phyloP scores from a whole-genome alignment of 2,329 filamentous ascomycete genomes.

The Colletotrichum ledebouriae region DNA sequence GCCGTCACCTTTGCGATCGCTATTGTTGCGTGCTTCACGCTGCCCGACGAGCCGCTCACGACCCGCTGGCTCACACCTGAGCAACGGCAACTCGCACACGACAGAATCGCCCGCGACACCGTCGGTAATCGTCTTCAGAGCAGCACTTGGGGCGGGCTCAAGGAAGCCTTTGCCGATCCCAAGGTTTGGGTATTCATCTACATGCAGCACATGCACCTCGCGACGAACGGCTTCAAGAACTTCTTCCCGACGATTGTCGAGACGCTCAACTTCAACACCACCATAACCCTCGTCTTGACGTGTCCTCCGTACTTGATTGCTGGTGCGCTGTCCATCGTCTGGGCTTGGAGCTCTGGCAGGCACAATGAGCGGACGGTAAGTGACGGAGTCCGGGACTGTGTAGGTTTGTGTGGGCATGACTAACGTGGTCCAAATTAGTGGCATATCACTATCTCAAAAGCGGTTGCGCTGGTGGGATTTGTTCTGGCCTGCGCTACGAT shows the following conservation, averaged over 20 bases:
- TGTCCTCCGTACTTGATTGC: slow-evolving; percentile 59
- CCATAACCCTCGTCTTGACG: slow-evolving; percentile 59
- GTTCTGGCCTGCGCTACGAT: slow-evolving; percentile 49
- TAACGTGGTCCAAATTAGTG: slow-evolving; percentile 43
- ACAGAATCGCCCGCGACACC: slow-evolving; percentile 52
- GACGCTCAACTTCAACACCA: slow-evolving; percentile 56
- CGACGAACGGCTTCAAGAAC: slow-evolving; percentile 59
- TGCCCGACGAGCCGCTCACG: slow-evolving; percentile 55
- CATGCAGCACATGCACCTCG: slow-evolving; percentile 63
- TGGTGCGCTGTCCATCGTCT: slow-evolving; percentile 53
- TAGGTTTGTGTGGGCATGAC: too few relatives aligned
- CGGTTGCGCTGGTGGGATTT: slow-evolving; percentile 51
- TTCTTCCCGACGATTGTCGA: slow-evolving; percentile 54
- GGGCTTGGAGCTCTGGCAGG: slow-evolving; percentile 50
- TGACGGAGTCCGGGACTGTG: too few relatives aligned
- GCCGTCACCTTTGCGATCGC: slow-evolving; percentile 48
- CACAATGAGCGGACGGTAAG: slow-evolving; percentile 58
- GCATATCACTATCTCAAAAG: slow-evolving; percentile 60
- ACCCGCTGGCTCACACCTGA: slow-evolving; percentile 53
- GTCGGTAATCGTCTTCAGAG: slow-evolving; percentile 46
- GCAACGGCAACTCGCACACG: slow-evolving; percentile 57
- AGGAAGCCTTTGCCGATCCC: slow-evolving; percentile 57
- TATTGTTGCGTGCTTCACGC: slow-evolving; percentile 49
- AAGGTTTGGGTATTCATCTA: slow-evolving; percentile 60
- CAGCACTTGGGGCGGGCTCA: slow-evolving; percentile 57